Conservation (phyloP, 441 rosid genomes). For the Rhodomyrtus psidioides region DNA sequence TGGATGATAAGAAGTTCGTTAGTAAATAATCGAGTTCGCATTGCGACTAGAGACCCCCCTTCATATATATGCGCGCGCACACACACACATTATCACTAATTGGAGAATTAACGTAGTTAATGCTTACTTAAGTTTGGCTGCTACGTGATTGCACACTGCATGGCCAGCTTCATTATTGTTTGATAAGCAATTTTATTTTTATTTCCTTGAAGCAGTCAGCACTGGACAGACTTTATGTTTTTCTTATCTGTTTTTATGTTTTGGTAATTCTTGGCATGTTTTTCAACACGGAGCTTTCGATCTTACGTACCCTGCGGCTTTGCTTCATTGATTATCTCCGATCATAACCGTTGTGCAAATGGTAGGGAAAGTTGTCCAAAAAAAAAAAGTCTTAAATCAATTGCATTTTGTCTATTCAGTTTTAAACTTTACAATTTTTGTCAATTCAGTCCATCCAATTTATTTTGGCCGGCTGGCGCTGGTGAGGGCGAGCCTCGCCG, state of each 20-base stretch:
- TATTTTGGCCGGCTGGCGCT: too few relatives aligned
- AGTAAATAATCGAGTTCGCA: not conserved
- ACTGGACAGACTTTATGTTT: not conserved
- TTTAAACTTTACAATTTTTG: too few relatives aligned
- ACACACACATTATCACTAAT: too few relatives aligned
- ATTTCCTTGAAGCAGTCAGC: not conserved
- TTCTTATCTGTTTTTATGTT: not conserved
- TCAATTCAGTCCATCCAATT: too few relatives aligned
- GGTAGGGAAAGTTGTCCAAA: too few relatives aligned
- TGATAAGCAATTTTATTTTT: not conserved
- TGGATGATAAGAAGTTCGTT: not conserved
- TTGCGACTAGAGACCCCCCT: rapidly evolving
- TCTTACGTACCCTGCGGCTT: not conserved
- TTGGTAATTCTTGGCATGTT: not conserved
- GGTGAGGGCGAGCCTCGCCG: too few relatives aligned
- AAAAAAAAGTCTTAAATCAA: too few relatives aligned
- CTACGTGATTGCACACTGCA: too few relatives aligned
- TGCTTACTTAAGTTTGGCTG: not conserved
- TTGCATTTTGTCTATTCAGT: too few relatives aligned
- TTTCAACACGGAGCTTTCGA: not conserved
- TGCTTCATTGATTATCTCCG: not conserved
- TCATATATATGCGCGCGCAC: too few relatives aligned
- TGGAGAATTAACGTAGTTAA: not conserved
- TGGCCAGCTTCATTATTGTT: not conserved
- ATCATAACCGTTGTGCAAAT: too few relatives aligned